Percentiles rank a stretch among this genome's conserved stretches.
These are phyloP conservation scores for Aspergillus leporis DNA, from an alignment of 495 filamentous ascomycete species.

Conservation along the genomic window DNA sequence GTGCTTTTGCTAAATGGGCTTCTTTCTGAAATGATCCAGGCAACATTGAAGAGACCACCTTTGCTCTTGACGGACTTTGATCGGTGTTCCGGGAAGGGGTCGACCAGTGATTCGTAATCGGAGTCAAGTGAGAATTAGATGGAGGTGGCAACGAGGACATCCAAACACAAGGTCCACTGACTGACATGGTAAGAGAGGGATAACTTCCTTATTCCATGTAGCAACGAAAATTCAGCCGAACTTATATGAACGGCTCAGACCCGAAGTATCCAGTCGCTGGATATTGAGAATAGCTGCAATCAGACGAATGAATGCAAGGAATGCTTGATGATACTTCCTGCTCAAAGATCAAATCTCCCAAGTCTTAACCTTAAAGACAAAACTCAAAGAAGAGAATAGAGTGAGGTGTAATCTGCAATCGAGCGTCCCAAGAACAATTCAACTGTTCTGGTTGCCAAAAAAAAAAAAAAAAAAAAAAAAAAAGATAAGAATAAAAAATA, in stretches of 20 bases:
- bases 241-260: not conserved
- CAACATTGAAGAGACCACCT: conserved; percentile 24
- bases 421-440: not conserved
- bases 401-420: conserved; percentile 2
- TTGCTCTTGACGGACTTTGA: conserved; percentile 26
- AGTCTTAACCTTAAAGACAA: conserved; percentile 1
- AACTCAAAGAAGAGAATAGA: conserved; percentile 14
- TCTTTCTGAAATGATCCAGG: conserved; percentile 27
- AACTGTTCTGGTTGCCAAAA: not conserved
- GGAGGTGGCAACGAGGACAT: conserved; percentile 40
- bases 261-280: not conserved
- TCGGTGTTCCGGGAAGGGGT: conserved; percentile 35
- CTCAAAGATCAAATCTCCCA: not conserved
- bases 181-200: conserved; percentile 39
- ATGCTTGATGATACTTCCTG: not conserved
- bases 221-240: not conserved
- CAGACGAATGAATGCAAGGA: not conserved
- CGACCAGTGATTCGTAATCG: conserved; percentile 36
- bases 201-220: conserved; percentile 22
- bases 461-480: too few relatives aligned
- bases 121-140: conserved; percentile 37
- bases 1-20: conserved; percentile 18
- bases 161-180: conserved; percentile 47
- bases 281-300: not conserved
- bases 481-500: too few relatives aligned